These are phyloP conservation scores for Jaenimonas drosophilae DNA, from an alignment of 208 protist genomes.

Conservation along the genomic window DNA sequence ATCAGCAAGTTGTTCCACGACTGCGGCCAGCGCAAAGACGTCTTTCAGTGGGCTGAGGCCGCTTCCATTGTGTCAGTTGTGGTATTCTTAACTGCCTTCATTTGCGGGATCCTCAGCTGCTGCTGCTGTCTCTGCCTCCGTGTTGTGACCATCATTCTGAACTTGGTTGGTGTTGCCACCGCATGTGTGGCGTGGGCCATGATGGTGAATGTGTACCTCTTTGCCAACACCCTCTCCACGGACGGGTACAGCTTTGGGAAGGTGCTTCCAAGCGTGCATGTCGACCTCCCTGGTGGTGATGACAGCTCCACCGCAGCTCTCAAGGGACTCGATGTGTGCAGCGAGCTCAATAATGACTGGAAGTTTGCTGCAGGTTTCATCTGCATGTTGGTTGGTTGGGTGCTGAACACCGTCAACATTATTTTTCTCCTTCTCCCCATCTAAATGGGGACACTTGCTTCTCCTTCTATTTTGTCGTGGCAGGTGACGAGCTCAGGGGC, in stretches of 20 bases:
- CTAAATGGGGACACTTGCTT: no score
- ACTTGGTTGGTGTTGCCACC: neutral
- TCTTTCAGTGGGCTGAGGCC: no score
- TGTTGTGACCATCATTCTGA: slow-evolving; percentile 1
- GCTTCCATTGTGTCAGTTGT: no score
- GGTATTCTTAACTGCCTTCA: no score
- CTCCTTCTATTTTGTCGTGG: no score
- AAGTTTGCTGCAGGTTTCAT: slow-evolving; percentile 9
- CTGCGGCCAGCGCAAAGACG: no score
- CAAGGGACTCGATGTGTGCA: neutral
- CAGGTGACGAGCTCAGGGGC: no score
- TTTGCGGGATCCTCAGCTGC: no score
- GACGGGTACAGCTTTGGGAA: no score
- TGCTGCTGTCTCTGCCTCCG: slow-evolving; percentile 6
- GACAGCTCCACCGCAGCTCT: neutral
- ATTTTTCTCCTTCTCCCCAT: slow-evolving; percentile 3
- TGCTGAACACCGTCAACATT: slow-evolving; percentile 4
- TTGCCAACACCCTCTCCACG: no score
- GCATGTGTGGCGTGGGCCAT: slow-evolving; percentile 5
- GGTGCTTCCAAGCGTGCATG: no score
- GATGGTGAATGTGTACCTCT: slow-evolving; percentile 7
- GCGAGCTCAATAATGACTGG: neutral
- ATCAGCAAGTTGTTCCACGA: slow-evolving; percentile 7
- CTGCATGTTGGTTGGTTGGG: slow-evolving; percentile 8
- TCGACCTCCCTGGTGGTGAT: no score